Conservation (phyloP, 352 stramenopile genomes). For the Blastocystis sp. region DNA sequence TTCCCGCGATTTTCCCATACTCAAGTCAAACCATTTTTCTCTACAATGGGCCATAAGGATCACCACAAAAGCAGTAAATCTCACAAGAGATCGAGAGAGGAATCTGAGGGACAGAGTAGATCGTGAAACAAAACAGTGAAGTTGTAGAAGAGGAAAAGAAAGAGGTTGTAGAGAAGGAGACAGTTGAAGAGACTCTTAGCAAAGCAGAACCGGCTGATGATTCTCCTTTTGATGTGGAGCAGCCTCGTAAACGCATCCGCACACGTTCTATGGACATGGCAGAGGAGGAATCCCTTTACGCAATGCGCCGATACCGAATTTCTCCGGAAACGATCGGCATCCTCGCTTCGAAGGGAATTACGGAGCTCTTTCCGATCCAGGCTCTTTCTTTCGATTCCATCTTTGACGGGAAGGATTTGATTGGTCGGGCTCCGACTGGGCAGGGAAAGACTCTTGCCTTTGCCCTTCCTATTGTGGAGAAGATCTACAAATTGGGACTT, state of each 20-base stretch:
- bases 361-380: conserved; percentile 82
- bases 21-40: neutral
- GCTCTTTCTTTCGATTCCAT: conserved; percentile 81
- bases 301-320: conserved; percentile 54
- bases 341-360: conserved; percentile 70
- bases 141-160: neutral
- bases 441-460: conserved; percentile 98
- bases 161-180: neutral
- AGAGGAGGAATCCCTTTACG: conserved; percentile 49
- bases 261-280: conserved; percentile 60
- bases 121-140: neutral
- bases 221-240: neutral
- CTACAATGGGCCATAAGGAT: neutral
- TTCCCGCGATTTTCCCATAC: neutral
- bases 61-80: conserved; percentile 4
- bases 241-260: conserved; percentile 13
- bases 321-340: conserved; percentile 59
- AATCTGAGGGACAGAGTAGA: neutral
- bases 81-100: conserved; percentile 32
- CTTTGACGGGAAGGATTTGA: conserved; percentile 86
- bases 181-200: neutral
- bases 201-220: neutral
- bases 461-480: conserved; percentile 85
- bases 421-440: conserved; percentile 88
- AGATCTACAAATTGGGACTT: conserved; percentile 67